A percentile compares a stretch with the other conserved stretches of the same genome.
Evolutionary conservation across 1,139 yeast genomes (phyloP).

Genomic region (Hansenula lynferdii): DNA sequence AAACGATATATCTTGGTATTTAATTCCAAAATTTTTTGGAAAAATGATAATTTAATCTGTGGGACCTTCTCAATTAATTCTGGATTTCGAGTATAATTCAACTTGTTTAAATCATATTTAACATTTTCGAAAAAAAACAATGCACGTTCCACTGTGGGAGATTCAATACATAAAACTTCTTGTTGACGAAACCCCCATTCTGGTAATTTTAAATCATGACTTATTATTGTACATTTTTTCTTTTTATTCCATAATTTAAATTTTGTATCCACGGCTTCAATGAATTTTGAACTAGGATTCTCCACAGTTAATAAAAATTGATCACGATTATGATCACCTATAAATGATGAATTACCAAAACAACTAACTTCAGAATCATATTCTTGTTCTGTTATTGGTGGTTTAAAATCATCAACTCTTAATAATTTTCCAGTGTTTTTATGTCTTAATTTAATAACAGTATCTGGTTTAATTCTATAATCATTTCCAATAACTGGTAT

Average conservation of each 20-base stretch:
- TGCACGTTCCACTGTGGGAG: constrained; percentile 54
- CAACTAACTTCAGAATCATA: constrained; percentile 72
- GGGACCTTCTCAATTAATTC: constrained; percentile 27
- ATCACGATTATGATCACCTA: constrained; percentile 47
- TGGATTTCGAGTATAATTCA: constrained; percentile 23
- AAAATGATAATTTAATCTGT: constrained; percentile 16
- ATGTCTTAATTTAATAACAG: constrained; percentile 57
- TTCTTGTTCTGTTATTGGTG: constrained; percentile 79
- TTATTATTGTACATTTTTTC: constrained; percentile 53
- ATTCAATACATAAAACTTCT: constrained; percentile 71
- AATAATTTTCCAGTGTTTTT: constrained; percentile 53
- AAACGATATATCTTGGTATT: constrained; percentile 12
- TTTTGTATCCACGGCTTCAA: constrained; percentile 15
- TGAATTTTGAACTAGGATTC: constrained; percentile 6
- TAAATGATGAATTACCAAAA: constrained; percentile 44
- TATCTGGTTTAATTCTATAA: constrained; percentile 42
- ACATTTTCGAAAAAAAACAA: constrained; percentile 64
- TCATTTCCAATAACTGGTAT: constrained; percentile 20
- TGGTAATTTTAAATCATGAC: constrained; percentile 61
- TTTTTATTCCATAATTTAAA: constrained; percentile 60
- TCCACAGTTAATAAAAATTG: constrained; percentile 43
- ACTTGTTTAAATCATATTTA: constrained; percentile 43
- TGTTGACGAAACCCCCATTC: constrained; percentile 67
- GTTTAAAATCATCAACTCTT: constrained; percentile 51
- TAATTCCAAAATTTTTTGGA: constrained; percentile 14